Conservation (phyloP, 371 early-diverging fungal genomes). For the Phascolomyces articulosus region DNA sequence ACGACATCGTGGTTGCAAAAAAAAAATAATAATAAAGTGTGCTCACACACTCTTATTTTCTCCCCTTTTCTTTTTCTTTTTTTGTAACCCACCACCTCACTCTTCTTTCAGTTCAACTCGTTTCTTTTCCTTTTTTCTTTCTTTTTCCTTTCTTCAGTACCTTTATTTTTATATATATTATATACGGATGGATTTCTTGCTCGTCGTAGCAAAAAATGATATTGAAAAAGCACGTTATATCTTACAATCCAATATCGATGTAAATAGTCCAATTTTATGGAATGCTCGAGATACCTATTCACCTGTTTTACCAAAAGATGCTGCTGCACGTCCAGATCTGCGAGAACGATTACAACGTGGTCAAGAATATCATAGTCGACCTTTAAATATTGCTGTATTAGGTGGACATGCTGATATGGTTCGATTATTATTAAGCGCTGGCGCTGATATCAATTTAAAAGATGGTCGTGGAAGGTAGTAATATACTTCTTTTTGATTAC, state of each 20-base stretch:
- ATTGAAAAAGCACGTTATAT: conserved; percentile 45
- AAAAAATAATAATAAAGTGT: too few species aligned
- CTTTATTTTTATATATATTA: neutral
- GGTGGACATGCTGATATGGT: conserved; percentile 69
- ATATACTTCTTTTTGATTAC: neutral
- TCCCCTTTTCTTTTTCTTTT: neutral
- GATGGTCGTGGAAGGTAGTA: conserved; percentile 73
- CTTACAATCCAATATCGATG: conserved; percentile 52
- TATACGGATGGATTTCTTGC: conserved; percentile 51
- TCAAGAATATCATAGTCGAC: conserved; percentile 57
- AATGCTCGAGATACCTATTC: conserved; percentile 48
- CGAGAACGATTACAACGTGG: conserved; percentile 37
- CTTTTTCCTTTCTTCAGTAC: neutral
- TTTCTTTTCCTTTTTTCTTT: neutral
- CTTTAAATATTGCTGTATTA: conserved; percentile 72
- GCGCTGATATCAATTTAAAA: conserved; percentile 66
- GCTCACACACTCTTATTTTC: neutral
- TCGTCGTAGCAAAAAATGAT: conserved; percentile 55
- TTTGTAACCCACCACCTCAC: neutral
- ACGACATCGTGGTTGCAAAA: conserved; percentile 2
- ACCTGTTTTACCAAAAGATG: conserved; percentile 43
- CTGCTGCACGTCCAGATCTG: conserved; percentile 30
- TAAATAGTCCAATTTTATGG: conserved; percentile 57
- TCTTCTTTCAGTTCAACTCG: neutral
- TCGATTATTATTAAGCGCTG: conserved; percentile 56